Evolutionary conservation across 2,329 filamentous ascomycete species (phyloP).

Genomic region (Penicillium psychrosexuale): DNA sequence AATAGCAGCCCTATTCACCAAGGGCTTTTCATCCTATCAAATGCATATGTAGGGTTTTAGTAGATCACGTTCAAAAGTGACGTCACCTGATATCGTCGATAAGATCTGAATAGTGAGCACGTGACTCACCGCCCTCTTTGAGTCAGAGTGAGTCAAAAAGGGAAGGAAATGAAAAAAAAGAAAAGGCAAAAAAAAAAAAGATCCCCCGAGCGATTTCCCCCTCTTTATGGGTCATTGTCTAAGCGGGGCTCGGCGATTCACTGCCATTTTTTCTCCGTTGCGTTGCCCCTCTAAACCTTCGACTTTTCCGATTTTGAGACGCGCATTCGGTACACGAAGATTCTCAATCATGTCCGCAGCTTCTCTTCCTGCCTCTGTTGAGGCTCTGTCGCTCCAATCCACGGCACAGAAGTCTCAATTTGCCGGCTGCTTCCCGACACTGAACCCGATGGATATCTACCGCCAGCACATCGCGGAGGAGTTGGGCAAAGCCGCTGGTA

Average conservation of each 20-base stretch:
- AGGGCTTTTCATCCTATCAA: too few relatives aligned
- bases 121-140: slow-evolving; percentile 33
- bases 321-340: slow-evolving; percentile 16
- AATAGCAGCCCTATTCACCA: too few relatives aligned
- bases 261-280: slow-evolving; percentile 26
- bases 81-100: background rate
- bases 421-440: slow-evolving; percentile 41
- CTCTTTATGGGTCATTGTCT: slow-evolving; percentile 40
- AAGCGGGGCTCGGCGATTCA: slow-evolving; percentile 41
- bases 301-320: slow-evolving; percentile 10
- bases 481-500: slow-evolving; percentile 36
- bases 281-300: slow-evolving; percentile 10
- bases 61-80: slow-evolving; percentile 62
- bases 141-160: slow-evolving; percentile 21
- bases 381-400: slow-evolving; percentile 41
- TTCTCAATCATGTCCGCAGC: slow-evolving; percentile 31
- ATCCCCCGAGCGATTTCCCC: slow-evolving; percentile 24
- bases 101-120: background rate
- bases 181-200: slow-evolving; percentile 20
- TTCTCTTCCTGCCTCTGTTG: slow-evolving; percentile 36
- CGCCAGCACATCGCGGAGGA: slow-evolving; percentile 46
- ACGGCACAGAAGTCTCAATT: slow-evolving; percentile 40
- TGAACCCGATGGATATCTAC: slow-evolving; percentile 49
- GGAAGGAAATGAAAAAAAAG: slow-evolving; percentile 13
- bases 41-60: slow-evolving; percentile 51